Evolutionary conservation across 208 protist species (phyloP).

Genomic region (Tritrichomonas musculus): DNA sequence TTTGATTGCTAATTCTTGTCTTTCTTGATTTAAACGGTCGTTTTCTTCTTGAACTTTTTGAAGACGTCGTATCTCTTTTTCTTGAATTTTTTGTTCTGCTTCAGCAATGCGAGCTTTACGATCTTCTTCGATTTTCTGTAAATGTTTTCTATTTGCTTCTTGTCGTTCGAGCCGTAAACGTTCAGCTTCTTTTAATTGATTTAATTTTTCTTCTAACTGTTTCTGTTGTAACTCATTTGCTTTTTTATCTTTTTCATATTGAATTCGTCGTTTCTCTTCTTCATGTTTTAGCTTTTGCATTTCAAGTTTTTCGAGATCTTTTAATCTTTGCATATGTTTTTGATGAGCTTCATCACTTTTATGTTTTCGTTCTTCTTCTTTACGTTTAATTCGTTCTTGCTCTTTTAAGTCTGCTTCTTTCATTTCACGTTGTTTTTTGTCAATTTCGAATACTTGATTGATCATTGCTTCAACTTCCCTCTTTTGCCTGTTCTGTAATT

Average conservation of each 20-base stretch:
- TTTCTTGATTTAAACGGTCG: background rate
- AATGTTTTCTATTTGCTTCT: background rate
- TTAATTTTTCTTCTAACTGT: background rate
- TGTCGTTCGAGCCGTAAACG: background rate
- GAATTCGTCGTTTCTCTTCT: background rate
- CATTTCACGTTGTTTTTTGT: background rate
- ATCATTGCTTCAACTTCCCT: background rate
- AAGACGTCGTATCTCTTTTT: background rate
- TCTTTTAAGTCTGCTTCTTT: background rate
- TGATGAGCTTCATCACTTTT: background rate
- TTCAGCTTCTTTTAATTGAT: background rate
- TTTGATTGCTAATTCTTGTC: background rate
- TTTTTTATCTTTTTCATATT: background rate
- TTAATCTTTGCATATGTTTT: background rate
- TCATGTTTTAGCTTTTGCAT: background rate
- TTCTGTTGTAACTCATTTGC: background rate
- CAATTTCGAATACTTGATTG: background rate
- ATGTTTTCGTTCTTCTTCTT: background rate
- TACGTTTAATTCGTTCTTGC: background rate
- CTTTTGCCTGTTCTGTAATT: background rate
- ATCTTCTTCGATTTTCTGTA: conserved; percentile 9
- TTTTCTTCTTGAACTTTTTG: background rate
- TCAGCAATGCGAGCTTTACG: background rate
- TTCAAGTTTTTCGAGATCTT: background rate
- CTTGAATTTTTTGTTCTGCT: background rate